A percentile compares a stretch with the other conserved stretches of the same genome.
Evolutionary conservation across 805 yeast genomes (phyloP).

Genomic region (Blastobotrys attinorum): DNA sequence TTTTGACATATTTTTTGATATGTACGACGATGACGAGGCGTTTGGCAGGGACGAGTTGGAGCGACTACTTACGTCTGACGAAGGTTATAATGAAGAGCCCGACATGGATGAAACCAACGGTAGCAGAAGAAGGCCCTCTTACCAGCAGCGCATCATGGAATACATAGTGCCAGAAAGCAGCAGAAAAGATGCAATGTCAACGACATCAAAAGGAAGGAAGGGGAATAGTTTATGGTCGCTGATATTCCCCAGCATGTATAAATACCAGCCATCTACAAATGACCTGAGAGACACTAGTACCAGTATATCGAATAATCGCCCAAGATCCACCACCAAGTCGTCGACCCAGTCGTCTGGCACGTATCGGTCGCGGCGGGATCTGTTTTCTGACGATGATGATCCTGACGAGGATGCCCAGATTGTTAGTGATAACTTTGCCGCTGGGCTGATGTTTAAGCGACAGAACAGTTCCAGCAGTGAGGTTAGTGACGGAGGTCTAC

Average conservation of each 20-base stretch:
- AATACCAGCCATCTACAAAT: slow-evolving; percentile 19
- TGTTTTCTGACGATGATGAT: slow-evolving; percentile 16
- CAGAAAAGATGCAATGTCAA: neutral
- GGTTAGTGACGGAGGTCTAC: too few species aligned
- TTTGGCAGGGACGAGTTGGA: slow-evolving; percentile 22
- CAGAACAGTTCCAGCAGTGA: too few species aligned
- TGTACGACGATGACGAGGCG: slow-evolving; percentile 23
- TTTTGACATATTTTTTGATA: slow-evolving; percentile 21
- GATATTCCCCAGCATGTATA: neutral
- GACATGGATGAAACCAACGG: neutral
- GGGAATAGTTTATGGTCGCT: neutral
- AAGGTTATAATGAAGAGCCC: neutral
- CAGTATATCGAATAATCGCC: neutral
- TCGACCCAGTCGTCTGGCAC: slow-evolving; percentile 18
- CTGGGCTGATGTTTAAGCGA: neutral
- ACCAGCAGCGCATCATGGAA: neutral
- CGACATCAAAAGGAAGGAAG: neutral
- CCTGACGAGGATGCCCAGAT: slow-evolving; percentile 20
- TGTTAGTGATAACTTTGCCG: slow-evolving; percentile 14
- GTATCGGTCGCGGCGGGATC: slow-evolving; percentile 18
- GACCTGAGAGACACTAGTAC: slow-evolving; percentile 12
- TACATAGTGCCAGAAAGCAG: neutral
- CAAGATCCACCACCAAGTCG: slow-evolving; percentile 18
- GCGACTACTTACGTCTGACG: slow-evolving; percentile 13
- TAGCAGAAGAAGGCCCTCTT: neutral